Percentiles rank a stretch among this genome's conserved stretches.
These are phyloP conservation scores for Euphorbia pulcherrima DNA, from an alignment of 345 rosid genomes.

Conservation along the genomic window DNA sequence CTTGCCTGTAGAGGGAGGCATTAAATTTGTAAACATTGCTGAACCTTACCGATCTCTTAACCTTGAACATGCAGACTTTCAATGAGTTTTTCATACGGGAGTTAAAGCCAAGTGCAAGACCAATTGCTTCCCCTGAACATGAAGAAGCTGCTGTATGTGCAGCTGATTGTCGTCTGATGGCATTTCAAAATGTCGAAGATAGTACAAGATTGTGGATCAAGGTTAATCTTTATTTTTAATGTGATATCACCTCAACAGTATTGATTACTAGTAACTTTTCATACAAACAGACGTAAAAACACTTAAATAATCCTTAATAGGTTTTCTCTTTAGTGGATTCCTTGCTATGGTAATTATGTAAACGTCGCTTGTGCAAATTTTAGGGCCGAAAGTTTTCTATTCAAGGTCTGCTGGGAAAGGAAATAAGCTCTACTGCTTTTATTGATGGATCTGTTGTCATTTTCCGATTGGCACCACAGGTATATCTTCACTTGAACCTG, in stretches of 20 bases:
- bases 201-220: constrained; percentile 82
- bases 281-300: background rate
- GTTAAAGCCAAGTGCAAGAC: constrained; percentile 75
- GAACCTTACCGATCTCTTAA: background rate
- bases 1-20: background rate
- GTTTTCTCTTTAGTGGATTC: background rate
- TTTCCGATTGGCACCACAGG: constrained; percentile 95
- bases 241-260: background rate
- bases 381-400: constrained; percentile 85
- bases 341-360: background rate
- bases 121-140: constrained; percentile 46
- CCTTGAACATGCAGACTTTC: constrained; percentile 55
- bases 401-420: constrained; percentile 79
- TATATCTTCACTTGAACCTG: constrained; percentile 12
- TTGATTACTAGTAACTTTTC: background rate
- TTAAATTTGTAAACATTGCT: background rate
- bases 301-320: background rate
- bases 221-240: constrained; percentile 35
- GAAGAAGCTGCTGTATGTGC: constrained; percentile 69
- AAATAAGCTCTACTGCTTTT: constrained; percentile 43
- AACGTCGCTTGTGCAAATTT: constrained; percentile 4
- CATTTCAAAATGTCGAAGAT: constrained; percentile 63
- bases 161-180: constrained; percentile 87
- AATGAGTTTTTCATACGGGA: constrained; percentile 90
- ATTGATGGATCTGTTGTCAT: constrained; percentile 74